phyloP scores from a whole-genome alignment of 163 green algal species.

The Chlamydomonas reinhardtii region DNA sequence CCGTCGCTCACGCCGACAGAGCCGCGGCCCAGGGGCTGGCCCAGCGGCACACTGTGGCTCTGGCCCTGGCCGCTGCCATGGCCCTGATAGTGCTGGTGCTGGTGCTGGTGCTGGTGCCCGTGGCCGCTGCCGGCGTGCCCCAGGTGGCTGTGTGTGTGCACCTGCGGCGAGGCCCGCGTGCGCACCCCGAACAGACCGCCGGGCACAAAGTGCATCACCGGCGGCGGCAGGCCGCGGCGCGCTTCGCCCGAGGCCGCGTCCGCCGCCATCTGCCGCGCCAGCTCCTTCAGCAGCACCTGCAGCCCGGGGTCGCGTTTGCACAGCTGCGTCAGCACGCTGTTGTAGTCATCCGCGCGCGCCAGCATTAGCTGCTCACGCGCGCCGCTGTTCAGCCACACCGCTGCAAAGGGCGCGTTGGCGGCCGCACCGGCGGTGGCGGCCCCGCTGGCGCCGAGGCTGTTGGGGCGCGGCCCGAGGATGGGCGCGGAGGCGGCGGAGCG shows the following conservation, averaged over 20 bases:
- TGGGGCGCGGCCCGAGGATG: background rate
- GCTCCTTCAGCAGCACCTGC: slow-evolving; percentile 9
- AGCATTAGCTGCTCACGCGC: slow-evolving; percentile 11
- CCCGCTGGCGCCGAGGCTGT: background rate
- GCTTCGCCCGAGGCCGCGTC: background rate
- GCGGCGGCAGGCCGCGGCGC: background rate
- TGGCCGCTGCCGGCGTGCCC: too few relatives aligned
- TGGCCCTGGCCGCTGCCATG: too few relatives aligned
- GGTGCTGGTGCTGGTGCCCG: background rate
- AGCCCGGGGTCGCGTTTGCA: slow-evolving; percentile 12
- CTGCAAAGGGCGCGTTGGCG: background rate
- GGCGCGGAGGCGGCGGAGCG: too few relatives aligned
- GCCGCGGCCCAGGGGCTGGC: too few relatives aligned
- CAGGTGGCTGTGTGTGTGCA: background rate
- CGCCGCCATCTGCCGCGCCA: slow-evolving; percentile 12
- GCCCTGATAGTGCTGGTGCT: background rate
- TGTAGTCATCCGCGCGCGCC: slow-evolving; percentile 11
- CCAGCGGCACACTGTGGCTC: too few relatives aligned
- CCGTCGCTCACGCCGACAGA: too few relatives aligned
- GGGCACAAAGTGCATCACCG: slow-evolving; percentile 20
- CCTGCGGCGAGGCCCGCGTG: background rate
- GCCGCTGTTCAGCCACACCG: slow-evolving; percentile 13
- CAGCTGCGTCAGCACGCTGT: slow-evolving; percentile 18
- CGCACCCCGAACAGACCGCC: background rate
- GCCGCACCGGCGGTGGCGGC: too few relatives aligned